These are phyloP conservation scores for Chlamydomonas applanata DNA, from an alignment of 139 green algal species.

Conservation along the genomic window DNA sequence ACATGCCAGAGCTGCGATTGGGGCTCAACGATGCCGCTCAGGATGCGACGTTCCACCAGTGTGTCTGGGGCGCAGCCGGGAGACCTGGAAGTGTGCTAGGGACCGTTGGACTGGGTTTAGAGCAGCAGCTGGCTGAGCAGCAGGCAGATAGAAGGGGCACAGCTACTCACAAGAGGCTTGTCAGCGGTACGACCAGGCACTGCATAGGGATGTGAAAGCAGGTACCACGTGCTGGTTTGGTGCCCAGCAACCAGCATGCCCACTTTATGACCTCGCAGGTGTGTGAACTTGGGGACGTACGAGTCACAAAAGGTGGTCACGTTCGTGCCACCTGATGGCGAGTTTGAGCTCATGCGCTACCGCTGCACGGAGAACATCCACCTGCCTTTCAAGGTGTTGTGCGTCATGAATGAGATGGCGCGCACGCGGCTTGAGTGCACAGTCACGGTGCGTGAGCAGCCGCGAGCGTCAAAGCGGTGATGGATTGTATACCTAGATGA, in stretches of 20 bases:
- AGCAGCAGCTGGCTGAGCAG: no score
- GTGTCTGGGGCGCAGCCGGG: background rate
- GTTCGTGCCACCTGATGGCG: slow-evolving; percentile 94
- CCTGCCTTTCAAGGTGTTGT: slow-evolving; percentile 90
- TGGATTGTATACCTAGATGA: no score
- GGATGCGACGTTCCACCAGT: slow-evolving; percentile 92
- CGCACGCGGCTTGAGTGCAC: slow-evolving; percentile 83
- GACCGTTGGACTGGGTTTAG: no score
- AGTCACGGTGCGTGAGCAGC: slow-evolving; percentile 29
- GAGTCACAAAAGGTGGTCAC: slow-evolving; percentile 61
- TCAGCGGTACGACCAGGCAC: no score
- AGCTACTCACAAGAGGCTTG: no score
- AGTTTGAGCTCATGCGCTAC: slow-evolving; percentile 95
- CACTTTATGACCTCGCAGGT: no score
- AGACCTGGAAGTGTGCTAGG: background rate
- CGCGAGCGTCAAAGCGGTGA: no score
- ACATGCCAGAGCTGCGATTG: slow-evolving; percentile 94
- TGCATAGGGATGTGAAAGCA: no score
- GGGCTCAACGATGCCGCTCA: slow-evolving; percentile 89
- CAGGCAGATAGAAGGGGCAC: no score
- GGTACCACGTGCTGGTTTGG: no score
- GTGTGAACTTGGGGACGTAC: slow-evolving; percentile 86
- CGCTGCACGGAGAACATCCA: slow-evolving; percentile 74
- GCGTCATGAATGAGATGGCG: slow-evolving; percentile 89
- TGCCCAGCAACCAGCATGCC: no score